These are phyloP conservation scores for Fusarium haematococcum DNA, from an alignment of 2,329 filamentous ascomycete species.

Conservation along the genomic window DNA sequence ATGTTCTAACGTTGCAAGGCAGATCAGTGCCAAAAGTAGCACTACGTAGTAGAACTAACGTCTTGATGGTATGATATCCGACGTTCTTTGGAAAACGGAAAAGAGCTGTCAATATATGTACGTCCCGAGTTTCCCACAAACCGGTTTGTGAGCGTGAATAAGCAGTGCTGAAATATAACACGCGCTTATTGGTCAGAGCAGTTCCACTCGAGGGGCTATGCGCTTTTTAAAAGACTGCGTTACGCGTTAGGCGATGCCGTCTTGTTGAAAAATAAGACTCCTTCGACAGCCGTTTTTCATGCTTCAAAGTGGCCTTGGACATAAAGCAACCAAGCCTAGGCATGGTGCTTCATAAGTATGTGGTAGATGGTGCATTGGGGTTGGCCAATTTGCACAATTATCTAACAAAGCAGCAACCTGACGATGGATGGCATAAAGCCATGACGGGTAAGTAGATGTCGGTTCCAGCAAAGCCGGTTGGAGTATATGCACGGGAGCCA, in stretches of 20 bases:
- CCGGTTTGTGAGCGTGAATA: not conserved
- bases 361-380: not conserved
- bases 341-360: not conserved
- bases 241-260: not conserved
- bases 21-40: slow-evolving; percentile 3
- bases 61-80: slow-evolving; percentile 11
- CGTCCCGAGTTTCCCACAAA: not conserved
- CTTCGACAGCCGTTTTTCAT: not conserved
- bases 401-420: not conserved
- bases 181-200: not conserved
- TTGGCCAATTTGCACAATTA: not conserved
- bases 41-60: not conserved
- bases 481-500: not conserved
- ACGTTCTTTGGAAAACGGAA: slow-evolving; percentile 2
- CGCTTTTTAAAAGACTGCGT: not conserved
- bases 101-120: not conserved
- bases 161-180: too few relatives aligned
- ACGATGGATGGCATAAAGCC: not conserved
- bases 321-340: not conserved
- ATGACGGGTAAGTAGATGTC: not conserved
- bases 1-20: not conserved
- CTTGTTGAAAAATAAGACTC: not conserved
- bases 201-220: not conserved
- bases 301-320: not conserved
- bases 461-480: not conserved